Base-by-base conservation (phyloP, 148 eudicot genomes). In the Camellia japonica region DNA sequence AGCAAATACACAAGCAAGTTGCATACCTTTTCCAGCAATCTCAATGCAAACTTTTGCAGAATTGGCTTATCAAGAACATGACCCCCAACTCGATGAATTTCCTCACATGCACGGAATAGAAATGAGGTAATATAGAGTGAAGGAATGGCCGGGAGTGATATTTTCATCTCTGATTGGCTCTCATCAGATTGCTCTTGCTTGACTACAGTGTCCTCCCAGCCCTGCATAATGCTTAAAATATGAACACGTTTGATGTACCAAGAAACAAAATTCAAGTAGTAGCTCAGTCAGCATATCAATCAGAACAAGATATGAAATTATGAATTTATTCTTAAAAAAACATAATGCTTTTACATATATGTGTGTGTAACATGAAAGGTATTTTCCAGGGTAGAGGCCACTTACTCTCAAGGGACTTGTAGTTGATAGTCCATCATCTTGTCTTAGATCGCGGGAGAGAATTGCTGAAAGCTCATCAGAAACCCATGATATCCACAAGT, bases 121-220 rank as follows among this genome's bases (percentile, higher is more conserved):
- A 90, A 92, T n/a, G 99, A 96, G 68, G 88, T 86, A 42, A 96
- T 78, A 77, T 96, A 96, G 47, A 92, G 79, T 76, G 99, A 96
- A 70, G 99, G 99, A 88, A 93, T 88, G 41, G 93, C 89, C 62
- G 98, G 99, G 77, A 96, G 99, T 30, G 87, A 90, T 84, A 96
- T 91, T 80, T 91, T 92, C 93, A 96, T 91, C 79, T 92, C 98
- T 16, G 95, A 86, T 79, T 86, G 87, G 84, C 81, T 85, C 69
- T 89, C 97, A 86, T 80, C 85, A 69, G 95, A 84, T 54, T 85
- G 93, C 42, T 92, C 98, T 85, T 93, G 95, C 89, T 91, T 96
- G 77, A 92, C 93, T 47, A 94, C 81, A n/a, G 91, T 86, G 83
- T 92, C 97, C 85, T 96, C 99, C 99, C 99, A 96, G 52, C 99